Base-by-base conservation (phyloP, 768 basidiomycete genomes). In the Amanita muscaria region DNA sequence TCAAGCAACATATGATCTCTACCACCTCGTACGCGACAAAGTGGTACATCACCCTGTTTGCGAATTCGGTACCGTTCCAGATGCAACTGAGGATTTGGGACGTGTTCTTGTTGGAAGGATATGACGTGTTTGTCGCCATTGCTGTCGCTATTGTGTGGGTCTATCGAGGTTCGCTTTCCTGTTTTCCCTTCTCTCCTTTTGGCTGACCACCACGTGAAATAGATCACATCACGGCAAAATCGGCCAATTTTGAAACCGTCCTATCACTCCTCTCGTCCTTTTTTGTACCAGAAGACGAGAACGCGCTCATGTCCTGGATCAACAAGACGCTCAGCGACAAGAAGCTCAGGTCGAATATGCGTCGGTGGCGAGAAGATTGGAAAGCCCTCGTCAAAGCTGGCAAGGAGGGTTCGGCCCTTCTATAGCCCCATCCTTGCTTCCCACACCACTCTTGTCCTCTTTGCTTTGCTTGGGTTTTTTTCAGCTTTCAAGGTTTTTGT, bases 31-130 rank as follows among this genome's bases (percentile, higher is more conserved):
- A 94, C 65, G 92, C 92, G 21, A 97, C 94, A 2, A 98, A 98
- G 63, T 98, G 96, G 96, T 99, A 97, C 60, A 98, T 99, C 62
- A 98, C 96, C 2, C 69, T 98, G 11, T 99, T 97, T 57, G 80
- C 92, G 40, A 96, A 94, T 58, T 88, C 88, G 0, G 83, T 99
- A 33, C 91, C 94, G 18, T 98, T 94, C 61, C 88, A 93, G 62
- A 90, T 85, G 37, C 92, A 97, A 65, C 65, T 98, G 21, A 74
- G 96, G 49, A 59, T 99, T 23, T 99, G 94, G 94, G 96, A 99
- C 59, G 89, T 77, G 9, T 88, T 96, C 57, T 67, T 96, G 36
- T 64, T 93, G 16, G 94, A 97, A 50, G 96, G 96, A 8, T 74
- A 79, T 53, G 94, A 99, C 56, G 64, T 92, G 1, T 88, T 96